Base-by-base conservation (phyloP, 148 eudicot species). In the Euryodendron excelsum region DNA sequence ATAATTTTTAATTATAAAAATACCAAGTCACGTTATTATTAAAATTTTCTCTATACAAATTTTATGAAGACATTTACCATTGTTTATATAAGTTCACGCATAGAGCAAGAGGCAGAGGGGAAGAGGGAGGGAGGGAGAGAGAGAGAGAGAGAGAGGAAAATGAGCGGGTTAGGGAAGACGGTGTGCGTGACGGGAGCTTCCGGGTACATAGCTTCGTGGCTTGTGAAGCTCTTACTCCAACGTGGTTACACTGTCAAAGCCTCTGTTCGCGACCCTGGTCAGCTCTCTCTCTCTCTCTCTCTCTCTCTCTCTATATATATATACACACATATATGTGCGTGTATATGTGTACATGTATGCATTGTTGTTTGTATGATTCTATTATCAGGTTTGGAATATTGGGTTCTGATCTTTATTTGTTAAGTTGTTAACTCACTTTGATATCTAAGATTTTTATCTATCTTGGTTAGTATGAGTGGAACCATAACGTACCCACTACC, bases 131-230 rank as follows among this genome's bases (percentile, higher is more conserved):
- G 23, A 65, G 23, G 15, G 25, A 65, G 47, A 36, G 71, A 66
- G 71, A 63, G 67, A 63, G 67, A 63, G 67, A 63, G 44, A 34
- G 69, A 64, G 56, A 48, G 36, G 25, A 61, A 47, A 36, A 77
- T 61, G 86, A 63, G 82, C 36, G 81, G 83, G 17, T 79, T 17
- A 30, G 83, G 76, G 68, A 79, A 77, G 69, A 56, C 34, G 63
- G 87, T 84, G 23, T 84, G 85, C 60, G 87, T 87, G 56, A 83
- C 88, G 5, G 88, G 88, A n/a, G 86, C 77, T 18, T 75, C 88
- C 0, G 88, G 84, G 23, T 84, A 41, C 80, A 77, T 87, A 39
- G 89, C 89, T 60, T 87, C 89, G 9, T 87, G 89, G 89, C 27
- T 87, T 45, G 81, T 84, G 30, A 84, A 82, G 69, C 69, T 80